Conservation (phyloP, 768 basidiomycete species). For the Tylopilus sp. region DNA sequence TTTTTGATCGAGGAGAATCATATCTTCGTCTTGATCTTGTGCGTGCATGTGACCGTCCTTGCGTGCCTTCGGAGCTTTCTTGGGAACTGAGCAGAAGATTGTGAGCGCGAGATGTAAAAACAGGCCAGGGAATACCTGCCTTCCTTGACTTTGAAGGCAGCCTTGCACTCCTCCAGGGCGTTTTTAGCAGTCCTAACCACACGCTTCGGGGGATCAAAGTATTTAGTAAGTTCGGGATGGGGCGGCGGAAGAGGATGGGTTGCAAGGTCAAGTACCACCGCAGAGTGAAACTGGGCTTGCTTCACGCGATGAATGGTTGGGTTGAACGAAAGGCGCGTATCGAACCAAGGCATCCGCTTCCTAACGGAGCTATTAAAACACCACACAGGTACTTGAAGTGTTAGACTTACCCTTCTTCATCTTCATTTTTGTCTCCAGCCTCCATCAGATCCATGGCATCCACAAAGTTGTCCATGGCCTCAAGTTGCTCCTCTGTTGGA, state of each 20-base stretch:
- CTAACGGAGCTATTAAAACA: constrained; percentile 35
- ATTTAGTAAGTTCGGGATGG: constrained; percentile 81
- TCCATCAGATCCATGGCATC: constrained; percentile 85
- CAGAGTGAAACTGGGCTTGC: constrained; percentile 89
- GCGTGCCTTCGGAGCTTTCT: constrained; percentile 51
- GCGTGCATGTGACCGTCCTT: constrained; percentile 65
- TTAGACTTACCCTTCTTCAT: constrained; percentile 62
- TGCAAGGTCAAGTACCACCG: constrained; percentile 70
- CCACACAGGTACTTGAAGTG: background rate
- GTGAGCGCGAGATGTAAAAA: background rate
- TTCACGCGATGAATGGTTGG: constrained; percentile 89
- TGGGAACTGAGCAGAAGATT: constrained; percentile 47
- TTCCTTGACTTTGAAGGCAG: constrained; percentile 72
- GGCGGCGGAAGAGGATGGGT: constrained; percentile 78
- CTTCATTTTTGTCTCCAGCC: constrained; percentile 71
- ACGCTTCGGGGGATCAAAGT: constrained; percentile 72
- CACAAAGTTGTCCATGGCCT: constrained; percentile 85
- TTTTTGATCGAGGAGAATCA: constrained; percentile 51
- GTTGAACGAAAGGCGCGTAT: constrained; percentile 74
- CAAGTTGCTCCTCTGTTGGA: constrained; percentile 72
- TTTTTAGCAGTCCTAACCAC: constrained; percentile 59
- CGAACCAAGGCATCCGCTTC: constrained; percentile 69
- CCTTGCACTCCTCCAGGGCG: constrained; percentile 59
- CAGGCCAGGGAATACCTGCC: constrained; percentile 38
- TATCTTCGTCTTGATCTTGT: constrained; percentile 55